Base-by-base conservation (phyloP, 164 flowering plant species). In the Annona squamosa region DNA sequence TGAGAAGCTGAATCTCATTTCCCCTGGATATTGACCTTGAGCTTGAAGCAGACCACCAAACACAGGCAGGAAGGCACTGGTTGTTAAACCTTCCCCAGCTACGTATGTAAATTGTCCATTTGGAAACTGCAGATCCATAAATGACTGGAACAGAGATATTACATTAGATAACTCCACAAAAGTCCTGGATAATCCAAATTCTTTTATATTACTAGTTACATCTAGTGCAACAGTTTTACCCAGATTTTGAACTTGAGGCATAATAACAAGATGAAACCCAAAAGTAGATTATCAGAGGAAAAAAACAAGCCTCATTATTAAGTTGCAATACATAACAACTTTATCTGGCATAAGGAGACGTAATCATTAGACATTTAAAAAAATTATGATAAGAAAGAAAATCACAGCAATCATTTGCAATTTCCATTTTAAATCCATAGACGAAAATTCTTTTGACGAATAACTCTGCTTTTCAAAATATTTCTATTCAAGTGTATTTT, bases 11-110 rank as follows among this genome's bases (percentile, higher is more conserved):
- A 86, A 85, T 74, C 82, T 88, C 86, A 89, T 89, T 70, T 95
- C 98, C 71, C 99, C 97, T 10, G 99, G 99, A 81, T 86, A 89
- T 83, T 89, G 98, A 74, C 99, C 98, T 76, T 91, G 96, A 65
- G 91, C 98, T 85, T 95, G 99, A 76, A 95, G 94, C 77, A 95
- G 83, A 26, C 99, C 99, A 45, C 98, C 98, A 76, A 86, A 84
- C 70, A 91, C 48, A 76, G 99, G 98, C 45, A 93, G 70, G 72
- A 92, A 95, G 47, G 92, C 91, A 82, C 96, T 95, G 7, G 92
- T 84, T 63, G 93, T 90, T 76, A 95, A 61, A 10, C 99, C 98
- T 82, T 95, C 99, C 48, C 99, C 99, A 76, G 99, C 78, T 64
- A 90, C 92, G 83, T 95, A 95, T 1, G 98, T 95, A 13, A 95